Conservation (phyloP, 257 asterid genomes). For the Fraxinus americana region DNA sequence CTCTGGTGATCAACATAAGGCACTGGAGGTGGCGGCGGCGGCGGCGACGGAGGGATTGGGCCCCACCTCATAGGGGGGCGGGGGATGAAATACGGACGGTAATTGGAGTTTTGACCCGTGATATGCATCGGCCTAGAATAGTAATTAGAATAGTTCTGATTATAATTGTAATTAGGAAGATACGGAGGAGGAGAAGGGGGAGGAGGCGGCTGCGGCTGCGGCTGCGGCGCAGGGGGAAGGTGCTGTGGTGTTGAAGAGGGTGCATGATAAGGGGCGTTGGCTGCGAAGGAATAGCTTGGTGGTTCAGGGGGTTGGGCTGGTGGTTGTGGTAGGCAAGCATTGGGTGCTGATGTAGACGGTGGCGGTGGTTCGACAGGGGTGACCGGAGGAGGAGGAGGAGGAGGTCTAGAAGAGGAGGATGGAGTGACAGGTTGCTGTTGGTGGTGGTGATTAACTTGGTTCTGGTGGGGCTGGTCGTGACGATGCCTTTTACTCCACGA, state of each 20-base stretch:
- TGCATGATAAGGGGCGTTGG: constrained; percentile 53
- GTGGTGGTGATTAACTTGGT: constrained; percentile 31
- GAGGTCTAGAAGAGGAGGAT: constrained; percentile 27
- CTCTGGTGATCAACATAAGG: constrained; percentile 84
- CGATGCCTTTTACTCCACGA: constrained; percentile 60
- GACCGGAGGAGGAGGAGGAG: constrained; percentile 18
- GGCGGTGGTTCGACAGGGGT: constrained; percentile 24
- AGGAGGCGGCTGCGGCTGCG: constrained; percentile 8
- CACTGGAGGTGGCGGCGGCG: constrained; percentile 42
- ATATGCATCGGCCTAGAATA: constrained; percentile 37
- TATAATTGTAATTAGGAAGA: constrained; percentile 30
- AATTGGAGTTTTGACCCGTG: constrained; percentile 44
- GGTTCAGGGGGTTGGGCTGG: constrained; percentile 35
- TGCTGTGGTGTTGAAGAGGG: constrained; percentile 29
- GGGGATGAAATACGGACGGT: constrained; percentile 47
- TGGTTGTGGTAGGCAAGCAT: constrained; percentile 10
- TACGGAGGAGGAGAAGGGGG: constrained; percentile 35
- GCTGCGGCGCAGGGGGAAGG: constrained; percentile 26
- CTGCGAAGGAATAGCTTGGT: constrained; percentile 48
- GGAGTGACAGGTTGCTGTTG: constrained; percentile 28
- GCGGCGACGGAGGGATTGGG: constrained; percentile 32
- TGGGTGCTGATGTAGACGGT: constrained; percentile 20
- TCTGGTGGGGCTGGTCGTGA: constrained; percentile 32
- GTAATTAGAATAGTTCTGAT: constrained; percentile 40
- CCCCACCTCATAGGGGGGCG: constrained; percentile 55